A percentile compares a stretch with the other conserved stretches of the same genome.
phyloP scores from a whole-genome alignment of 345 rosid genomes.

The Lumnitzera littorea region DNA sequence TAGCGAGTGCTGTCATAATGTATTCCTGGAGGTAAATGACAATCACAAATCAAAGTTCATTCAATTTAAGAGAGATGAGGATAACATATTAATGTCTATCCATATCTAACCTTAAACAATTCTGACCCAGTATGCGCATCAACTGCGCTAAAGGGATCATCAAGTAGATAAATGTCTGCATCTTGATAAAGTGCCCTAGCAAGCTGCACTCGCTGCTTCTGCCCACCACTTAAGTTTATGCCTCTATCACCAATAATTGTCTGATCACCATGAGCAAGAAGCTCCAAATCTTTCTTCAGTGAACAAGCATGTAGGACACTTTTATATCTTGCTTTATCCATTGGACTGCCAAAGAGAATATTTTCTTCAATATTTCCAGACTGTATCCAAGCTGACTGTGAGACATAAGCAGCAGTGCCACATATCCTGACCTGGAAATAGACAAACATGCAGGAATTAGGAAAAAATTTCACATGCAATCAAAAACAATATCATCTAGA shows the following conservation, averaged over 20 bases:
- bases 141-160: slow-evolving; percentile 99
- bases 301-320: slow-evolving; percentile 91
- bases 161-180: slow-evolving; percentile 94
- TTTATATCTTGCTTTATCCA: slow-evolving; percentile 91
- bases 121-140: slow-evolving; percentile 99
- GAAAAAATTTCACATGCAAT: not conserved
- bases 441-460: slow-evolving; percentile 9
- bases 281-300: slow-evolving; percentile 89
- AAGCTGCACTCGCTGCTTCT: slow-evolving; percentile 98
- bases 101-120: slow-evolving; percentile 67
- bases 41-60: slow-evolving; percentile 18
- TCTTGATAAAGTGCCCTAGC: slow-evolving; percentile 99
- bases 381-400: slow-evolving; percentile 99
- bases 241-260: slow-evolving; percentile 99
- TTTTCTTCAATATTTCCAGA: slow-evolving; percentile 99
- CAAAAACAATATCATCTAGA: slow-evolving; percentile 7
- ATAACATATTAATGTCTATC: not conserved
- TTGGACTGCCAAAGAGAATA: slow-evolving; percentile 92
- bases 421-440: slow-evolving; percentile 75
- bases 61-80: slow-evolving; percentile 9
- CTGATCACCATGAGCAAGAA: slow-evolving; percentile 97
- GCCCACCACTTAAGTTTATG: slow-evolving; percentile 97
- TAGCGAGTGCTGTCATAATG: slow-evolving; percentile 74
- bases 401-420: slow-evolving; percentile 94
- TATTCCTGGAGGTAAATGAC: slow-evolving; percentile 68